Evolutionary conservation across 352 stramenopile species (phyloP).

Genomic region (Pythium volutum): DNA sequence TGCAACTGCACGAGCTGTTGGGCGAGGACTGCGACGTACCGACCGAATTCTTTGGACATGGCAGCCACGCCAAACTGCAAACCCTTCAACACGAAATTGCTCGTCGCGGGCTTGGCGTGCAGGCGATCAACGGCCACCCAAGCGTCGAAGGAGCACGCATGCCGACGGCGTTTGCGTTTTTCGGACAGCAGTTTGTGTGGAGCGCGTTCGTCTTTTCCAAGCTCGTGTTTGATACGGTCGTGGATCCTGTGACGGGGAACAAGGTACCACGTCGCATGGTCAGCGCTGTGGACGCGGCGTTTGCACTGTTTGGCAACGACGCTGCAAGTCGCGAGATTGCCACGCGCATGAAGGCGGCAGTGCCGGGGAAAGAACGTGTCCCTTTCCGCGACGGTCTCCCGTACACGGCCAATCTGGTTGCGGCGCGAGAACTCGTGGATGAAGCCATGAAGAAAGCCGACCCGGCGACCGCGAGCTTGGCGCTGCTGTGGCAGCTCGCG

Average conservation of each 20-base stretch:
- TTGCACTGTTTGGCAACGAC: constrained; percentile 25
- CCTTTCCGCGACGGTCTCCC: constrained; percentile 25
- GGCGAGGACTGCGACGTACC: constrained; percentile 2
- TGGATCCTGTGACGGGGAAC: neutral
- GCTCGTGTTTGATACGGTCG: constrained; percentile 26
- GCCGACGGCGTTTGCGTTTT: constrained; percentile 23
- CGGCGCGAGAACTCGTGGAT: constrained; percentile 11
- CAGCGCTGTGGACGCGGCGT: constrained; percentile 22
- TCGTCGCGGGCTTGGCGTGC: constrained; percentile 5
- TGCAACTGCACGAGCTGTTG: constrained; percentile 18
- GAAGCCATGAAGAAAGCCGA: constrained; percentile 3
- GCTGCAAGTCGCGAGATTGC: constrained; percentile 13
- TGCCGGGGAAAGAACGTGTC: constrained; percentile 11
- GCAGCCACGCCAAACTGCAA: neutral
- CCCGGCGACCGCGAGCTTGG: constrained; percentile 16
- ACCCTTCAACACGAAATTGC: constrained; percentile 19
- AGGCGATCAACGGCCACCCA: constrained; percentile 21
- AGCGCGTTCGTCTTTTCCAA: constrained; percentile 30
- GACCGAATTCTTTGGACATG: neutral
- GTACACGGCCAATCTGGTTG: constrained; percentile 21
- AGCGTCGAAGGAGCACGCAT: neutral
- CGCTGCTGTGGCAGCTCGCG: constrained; percentile 22
- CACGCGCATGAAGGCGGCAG: constrained; percentile 12
- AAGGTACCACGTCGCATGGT: constrained; percentile 22
- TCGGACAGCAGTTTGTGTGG: constrained; percentile 31